These are phyloP conservation scores for Dillenia turbinata DNA, from an alignment of 164 flowering plant genomes.

Conservation along the genomic window DNA sequence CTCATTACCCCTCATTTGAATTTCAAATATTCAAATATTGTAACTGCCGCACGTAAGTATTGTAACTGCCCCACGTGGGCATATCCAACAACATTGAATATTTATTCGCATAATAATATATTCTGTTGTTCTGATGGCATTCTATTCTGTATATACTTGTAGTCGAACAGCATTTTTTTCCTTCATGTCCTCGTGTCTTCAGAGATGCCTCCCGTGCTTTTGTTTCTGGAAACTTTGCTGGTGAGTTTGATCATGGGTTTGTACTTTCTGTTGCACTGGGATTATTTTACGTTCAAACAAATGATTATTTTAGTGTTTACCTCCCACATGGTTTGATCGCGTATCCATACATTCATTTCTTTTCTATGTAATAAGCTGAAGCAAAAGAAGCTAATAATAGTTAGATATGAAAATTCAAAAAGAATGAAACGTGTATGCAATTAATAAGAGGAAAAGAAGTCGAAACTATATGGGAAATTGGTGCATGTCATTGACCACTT, in stretches of 20 bases:
- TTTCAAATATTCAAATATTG: too few relatives aligned
- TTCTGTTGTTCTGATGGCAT: neutral
- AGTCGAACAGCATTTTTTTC: constrained; percentile 5
- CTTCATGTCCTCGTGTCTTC: constrained; percentile 7
- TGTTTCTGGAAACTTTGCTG: constrained; percentile 91
- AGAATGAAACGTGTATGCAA: too few relatives aligned
- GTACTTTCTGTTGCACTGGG: neutral
- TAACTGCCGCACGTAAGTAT: too few relatives aligned
- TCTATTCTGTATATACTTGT: neutral
- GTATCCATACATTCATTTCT: neutral
- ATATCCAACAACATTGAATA: neutral
- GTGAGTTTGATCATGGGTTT: constrained; percentile 23
- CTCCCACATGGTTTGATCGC: neutral
- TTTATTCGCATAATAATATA: neutral
- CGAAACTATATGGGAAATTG: too few relatives aligned
- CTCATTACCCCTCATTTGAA: too few relatives aligned
- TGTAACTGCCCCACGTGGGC: too few relatives aligned
- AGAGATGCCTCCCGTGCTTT: constrained; percentile 98
- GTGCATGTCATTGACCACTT: too few relatives aligned
- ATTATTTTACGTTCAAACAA: neutral
- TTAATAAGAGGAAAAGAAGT: too few relatives aligned
- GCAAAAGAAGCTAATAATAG: too few relatives aligned
- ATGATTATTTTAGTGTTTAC: neutral
- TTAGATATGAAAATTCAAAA: too few relatives aligned
- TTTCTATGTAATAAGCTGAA: neutral